Evolutionary conservation across 192 early-diverging fungal genomes (phyloP).

Genomic region (Tieghemiomyces parasiticus): DNA sequence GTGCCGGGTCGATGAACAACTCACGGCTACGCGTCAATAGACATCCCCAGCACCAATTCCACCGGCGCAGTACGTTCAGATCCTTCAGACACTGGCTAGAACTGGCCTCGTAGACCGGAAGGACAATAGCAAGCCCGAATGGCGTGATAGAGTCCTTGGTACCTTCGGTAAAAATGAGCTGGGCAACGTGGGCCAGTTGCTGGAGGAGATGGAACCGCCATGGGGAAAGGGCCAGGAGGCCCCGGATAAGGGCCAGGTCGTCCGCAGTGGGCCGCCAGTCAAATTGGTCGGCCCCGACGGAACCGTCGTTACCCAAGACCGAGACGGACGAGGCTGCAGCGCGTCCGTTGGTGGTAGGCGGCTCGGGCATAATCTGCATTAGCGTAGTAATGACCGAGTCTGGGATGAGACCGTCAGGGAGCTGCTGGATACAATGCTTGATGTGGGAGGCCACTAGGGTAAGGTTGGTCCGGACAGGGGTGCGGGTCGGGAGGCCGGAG

Average conservation of each 20-base stretch:
- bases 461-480: neutral
- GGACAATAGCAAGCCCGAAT: constrained; percentile 5
- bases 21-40: constrained; percentile 1
- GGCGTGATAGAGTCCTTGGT: constrained; percentile 8
- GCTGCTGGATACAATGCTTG: constrained; percentile 9
- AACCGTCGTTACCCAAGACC: neutral
- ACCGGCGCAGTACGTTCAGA: neutral
- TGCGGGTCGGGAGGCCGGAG: neutral
- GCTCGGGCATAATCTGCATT: constrained; percentile 1
- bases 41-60: constrained; percentile 12
- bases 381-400: neutral
- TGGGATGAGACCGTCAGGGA: constrained; percentile 10
- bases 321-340: neutral
- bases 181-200: neutral
- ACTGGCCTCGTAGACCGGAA: constrained; percentile 4
- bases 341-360: neutral
- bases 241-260: constrained; percentile 2
- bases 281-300: neutral
- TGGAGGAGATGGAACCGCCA: constrained; percentile 8
- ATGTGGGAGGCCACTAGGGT: constrained; percentile 10
- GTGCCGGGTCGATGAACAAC: neutral
- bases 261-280: neutral
- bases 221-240: constrained; percentile 7
- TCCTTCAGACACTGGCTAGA: constrained; percentile 4
- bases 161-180: neutral